Base-by-base conservation (phyloP, 1,284 basidiomycete genomes). In the Malassezia dermatis region DNA sequence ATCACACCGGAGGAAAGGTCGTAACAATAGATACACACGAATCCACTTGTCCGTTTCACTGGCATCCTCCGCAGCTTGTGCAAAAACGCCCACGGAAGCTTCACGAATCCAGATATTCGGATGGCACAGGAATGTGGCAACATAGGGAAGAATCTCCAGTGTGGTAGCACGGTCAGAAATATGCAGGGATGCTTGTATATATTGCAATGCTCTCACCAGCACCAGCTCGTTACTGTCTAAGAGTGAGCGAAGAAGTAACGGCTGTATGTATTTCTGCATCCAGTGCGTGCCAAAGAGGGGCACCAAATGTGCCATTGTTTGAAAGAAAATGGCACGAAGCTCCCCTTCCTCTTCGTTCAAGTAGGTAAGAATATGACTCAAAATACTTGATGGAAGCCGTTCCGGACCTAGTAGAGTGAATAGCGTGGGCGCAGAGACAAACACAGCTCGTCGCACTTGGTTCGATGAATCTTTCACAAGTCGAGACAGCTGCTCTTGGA, bases 361-460 rank as follows among this genome's bases (percentile, higher is more conserved):
- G 69, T 95, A 98, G 0, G 94, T 98, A 73, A 98, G 91, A 84
- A 98, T 93, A 74, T 98, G 91, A 63, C 89, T 90, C 19, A 98
- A 78, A 6, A 99, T 79, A 3, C 93, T 86, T 65, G 98, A 91
- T 76, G 94, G 93, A 1, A 94, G 93, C 71, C 85, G 86, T 69
- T 89, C 85, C 23, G 88, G 78, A 2, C 91, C 93, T 32, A 98
- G 83, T 78, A 98, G 95, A 49, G 89, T 83, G 71, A 90, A 95
- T 6, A 98, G 78, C 0, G 86, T 83, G 1, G 86, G 86, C 28
- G 96, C 86, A 63, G 89, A 83, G 55, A 85, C 66, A 0, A 83
- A 75, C n/a, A 81, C 76, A 1, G 79, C 77, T 12, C 81, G 77
- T 56, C 80, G 81, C 41, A 82, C 81, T n/a, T 77, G 72, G 10